Base-by-base conservation (phyloP, 768 basidiomycete genomes). In the Tulasnella sp. region DNA sequence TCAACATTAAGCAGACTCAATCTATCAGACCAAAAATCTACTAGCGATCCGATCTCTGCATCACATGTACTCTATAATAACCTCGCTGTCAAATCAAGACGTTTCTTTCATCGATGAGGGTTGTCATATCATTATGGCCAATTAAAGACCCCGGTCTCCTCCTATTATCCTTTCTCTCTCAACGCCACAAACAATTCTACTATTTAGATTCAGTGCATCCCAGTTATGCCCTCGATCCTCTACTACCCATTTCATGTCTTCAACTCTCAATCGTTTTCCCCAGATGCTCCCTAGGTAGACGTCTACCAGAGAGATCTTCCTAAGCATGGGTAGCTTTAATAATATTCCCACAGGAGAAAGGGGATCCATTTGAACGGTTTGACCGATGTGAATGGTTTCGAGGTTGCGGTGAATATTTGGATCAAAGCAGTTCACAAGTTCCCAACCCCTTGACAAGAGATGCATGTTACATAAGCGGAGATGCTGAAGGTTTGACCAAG, bases 241-340 rank as follows among this genome's bases (percentile, higher is more conserved):
- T 12, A 62, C 64, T 5, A 67, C 71, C 13, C 55, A 58, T 61
- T 75, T 72, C 10, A 78, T 57, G 56, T 77, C 73, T 10, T 67
- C 66, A 33, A 71, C 63, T 13, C 76, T 69, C 25, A 78, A 53
- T 28, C 78, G 67, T 1, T 65, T 64, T 35, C 75, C 77, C 78
- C 78, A 78, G 24, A 80, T 79, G 51, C 76, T 76, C 40, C 67
- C 71, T 9, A 63, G 61, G 57, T 78, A 78, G 19, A 68, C 69
- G 53, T 79, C 77, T 49, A 62, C 57, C 20, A 77, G 63, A 27
- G 46, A 53, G 10, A 46, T 35, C 25, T 53, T 41, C 49, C 58
- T 55, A 13, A 47, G 55, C 24, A 47, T 58, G 4, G 59, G 60
- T 32, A 64, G 59, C 53, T 58, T 63, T 20, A 71, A 58, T 53